These are phyloP conservation scores for Yamagishiella unicocca DNA, from an alignment of 139 green algal genomes.

Conservation along the genomic window DNA sequence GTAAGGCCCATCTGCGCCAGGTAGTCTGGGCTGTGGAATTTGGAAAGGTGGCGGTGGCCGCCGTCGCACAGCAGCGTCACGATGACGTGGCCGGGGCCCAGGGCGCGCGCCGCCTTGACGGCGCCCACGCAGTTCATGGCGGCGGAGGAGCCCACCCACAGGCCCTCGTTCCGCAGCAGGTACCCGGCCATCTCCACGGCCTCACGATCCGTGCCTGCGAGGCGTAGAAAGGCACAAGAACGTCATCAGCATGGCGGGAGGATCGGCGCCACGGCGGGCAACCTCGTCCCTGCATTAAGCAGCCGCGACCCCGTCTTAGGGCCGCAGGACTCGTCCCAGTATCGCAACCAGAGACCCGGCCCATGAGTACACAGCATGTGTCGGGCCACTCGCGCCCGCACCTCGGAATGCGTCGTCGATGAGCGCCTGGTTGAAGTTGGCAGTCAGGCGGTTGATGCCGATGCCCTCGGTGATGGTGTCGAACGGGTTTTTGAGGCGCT, in stretches of 20 bases:
- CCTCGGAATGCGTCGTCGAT: slow-evolving; percentile 84
- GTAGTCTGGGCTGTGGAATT: slow-evolving; percentile 91
- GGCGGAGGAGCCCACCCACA: slow-evolving; percentile 91
- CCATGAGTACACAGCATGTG: too few species aligned
- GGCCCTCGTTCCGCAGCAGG: slow-evolving; percentile 90
- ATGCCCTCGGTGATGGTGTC: slow-evolving; percentile 95
- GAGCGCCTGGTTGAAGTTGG: slow-evolving; percentile 86
- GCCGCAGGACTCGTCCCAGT: too few species aligned
- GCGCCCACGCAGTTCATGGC: slow-evolving; percentile 94
- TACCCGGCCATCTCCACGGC: slow-evolving; percentile 90
- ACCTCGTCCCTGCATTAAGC: too few species aligned
- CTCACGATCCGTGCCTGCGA: slow-evolving; percentile 81
- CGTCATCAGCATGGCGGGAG: too few species aligned
- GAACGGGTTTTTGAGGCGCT: slow-evolving; percentile 88
- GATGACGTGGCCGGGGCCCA: slow-evolving; percentile 89
- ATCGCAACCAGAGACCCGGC: too few species aligned
- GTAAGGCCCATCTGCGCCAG: slow-evolving; percentile 59
- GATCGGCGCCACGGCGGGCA: too few species aligned
- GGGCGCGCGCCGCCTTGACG: slow-evolving; percentile 78
- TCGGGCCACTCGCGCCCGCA: too few species aligned
- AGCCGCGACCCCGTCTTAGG: too few species aligned
- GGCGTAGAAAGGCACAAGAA: too few species aligned
- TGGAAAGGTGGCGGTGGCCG: slow-evolving; percentile 87
- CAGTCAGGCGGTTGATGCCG: slow-evolving; percentile 94
- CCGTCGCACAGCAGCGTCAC: slow-evolving; percentile 96